Evolutionary conservation across 2,329 filamentous ascomycete genomes (phyloP), one percentile per base, ranked within the genome.

Genomic region (Cladosporium colombiae): DNA sequence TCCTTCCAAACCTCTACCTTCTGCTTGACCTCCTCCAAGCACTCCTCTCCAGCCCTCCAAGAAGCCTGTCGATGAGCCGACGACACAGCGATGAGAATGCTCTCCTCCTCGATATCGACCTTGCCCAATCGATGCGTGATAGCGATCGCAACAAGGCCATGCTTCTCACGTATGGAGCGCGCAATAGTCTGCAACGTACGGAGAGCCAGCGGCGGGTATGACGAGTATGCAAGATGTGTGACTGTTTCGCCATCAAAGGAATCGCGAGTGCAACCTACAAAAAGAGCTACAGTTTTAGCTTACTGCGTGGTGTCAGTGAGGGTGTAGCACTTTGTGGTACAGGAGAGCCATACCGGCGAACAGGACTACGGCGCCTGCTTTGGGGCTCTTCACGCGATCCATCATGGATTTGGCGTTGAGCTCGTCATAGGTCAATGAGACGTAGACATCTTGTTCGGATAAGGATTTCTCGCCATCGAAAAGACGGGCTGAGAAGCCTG

Each of bases 1-100:
- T 88, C 83, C 81, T 97, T 97, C 94, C 94, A 97, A 50, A 99
- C 89, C 81, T 99, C 95, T n/a, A 92, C 92, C 70, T 84, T 88
- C 64, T 86, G 86, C 81, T 98, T 99, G 74, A 91, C 92, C 76
- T 87, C 82, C 81, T 98, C 94, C 66, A 98, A 80, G 37, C 93
- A 91, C 79, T 96, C 92, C 81, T 98, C 94, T 0, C 91, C 94
- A 0, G 91, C 94, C 72, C 82, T 81, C 94, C 94, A 99, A 5
- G 92, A 93, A 16, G 90, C 91, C 71, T 90, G 86, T 8, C 95
- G 84, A 80, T 98, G 95, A 40, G 91, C 88, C 31, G 91, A 85
- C 52, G 91, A 93, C 4, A 97, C 91, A 1, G 92, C 91, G 72
- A 98, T 93, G 64, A 96, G 81, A 68, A 99, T 94, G 75, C 92